Evolutionary conservation across 2,329 filamentous ascomycete species (phyloP).

Genomic region (Claviceps pusilla): DNA sequence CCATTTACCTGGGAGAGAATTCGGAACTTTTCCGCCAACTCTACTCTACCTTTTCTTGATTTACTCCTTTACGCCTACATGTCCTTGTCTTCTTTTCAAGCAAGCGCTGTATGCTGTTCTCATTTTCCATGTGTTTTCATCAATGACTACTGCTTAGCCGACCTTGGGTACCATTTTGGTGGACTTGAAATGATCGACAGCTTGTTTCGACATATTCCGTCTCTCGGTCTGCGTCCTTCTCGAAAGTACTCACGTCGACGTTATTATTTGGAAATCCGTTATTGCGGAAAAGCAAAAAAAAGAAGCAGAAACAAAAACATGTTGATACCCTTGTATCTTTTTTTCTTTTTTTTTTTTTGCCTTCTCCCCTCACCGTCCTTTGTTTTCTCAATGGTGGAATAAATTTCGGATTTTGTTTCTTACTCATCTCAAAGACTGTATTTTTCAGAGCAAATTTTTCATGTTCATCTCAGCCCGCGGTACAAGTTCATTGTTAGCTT

Average conservation of each 20-base stretch:
- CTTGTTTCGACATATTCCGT: conserved; percentile 12
- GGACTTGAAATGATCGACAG: conserved; percentile 6
- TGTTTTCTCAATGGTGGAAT: neutral
- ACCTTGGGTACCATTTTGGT: conserved; percentile 8
- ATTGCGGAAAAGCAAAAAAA: conserved; percentile 11
- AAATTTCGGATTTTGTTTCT: neutral
- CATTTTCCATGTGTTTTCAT: neutral
- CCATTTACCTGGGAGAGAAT: neutral
- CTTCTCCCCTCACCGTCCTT: neutral
- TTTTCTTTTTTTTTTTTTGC: conserved; percentile 8
- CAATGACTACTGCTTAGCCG: neutral
- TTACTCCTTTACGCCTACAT: neutral
- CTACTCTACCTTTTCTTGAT: neutral
- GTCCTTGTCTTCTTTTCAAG: conserved; percentile 10
- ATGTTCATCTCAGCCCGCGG: neutral
- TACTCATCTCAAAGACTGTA: neutral
- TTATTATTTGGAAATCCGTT: neutral
- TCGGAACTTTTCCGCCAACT: neutral
- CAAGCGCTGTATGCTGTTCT: conserved; percentile 6
- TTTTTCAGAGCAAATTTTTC: neutral
- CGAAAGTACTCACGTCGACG: neutral
- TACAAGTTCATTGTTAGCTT: neutral
- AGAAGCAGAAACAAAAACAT: conserved; percentile 4
- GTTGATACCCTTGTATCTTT: conserved; percentile 22
- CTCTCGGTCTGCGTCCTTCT: neutral